Evolutionary conservation across 1,139 yeast species (phyloP).

Genomic region (Blastobotrys persicus): DNA sequence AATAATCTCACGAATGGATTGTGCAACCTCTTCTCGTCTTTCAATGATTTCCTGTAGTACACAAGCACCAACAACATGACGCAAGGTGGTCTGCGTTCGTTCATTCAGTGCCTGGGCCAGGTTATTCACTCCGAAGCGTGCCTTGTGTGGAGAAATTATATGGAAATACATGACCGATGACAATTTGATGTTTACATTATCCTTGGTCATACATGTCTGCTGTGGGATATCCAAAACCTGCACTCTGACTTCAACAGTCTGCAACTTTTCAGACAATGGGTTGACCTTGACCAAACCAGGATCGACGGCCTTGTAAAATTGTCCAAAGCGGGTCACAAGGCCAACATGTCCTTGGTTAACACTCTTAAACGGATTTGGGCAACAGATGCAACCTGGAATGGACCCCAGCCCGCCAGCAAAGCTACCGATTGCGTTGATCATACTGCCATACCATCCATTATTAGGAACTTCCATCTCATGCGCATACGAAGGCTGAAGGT

Average conservation of each 20-base stretch:
- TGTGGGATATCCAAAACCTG: slow-evolving; percentile 66
- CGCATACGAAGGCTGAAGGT: slow-evolving; percentile 40
- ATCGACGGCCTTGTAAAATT: slow-evolving; percentile 62
- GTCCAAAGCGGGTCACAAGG: slow-evolving; percentile 65
- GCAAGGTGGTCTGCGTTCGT: slow-evolving; percentile 70
- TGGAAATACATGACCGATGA: slow-evolving; percentile 70
- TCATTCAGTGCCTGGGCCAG: slow-evolving; percentile 62
- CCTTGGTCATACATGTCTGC: slow-evolving; percentile 67
- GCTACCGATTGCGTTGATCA: slow-evolving; percentile 48
- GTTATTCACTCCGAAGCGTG: slow-evolving; percentile 56
- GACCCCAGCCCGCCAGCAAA: slow-evolving; percentile 55
- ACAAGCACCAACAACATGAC: slow-evolving; percentile 71
- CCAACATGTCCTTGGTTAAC: slow-evolving; percentile 74
- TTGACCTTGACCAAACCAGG: slow-evolving; percentile 69
- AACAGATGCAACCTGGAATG: slow-evolving; percentile 58
- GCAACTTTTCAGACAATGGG: slow-evolving; percentile 59
- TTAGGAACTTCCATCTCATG: slow-evolving; percentile 38
- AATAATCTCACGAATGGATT: slow-evolving; percentile 59
- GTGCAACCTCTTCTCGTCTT: slow-evolving; percentile 71
- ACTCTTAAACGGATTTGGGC: slow-evolving; percentile 57
- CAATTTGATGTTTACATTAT: slow-evolving; percentile 60
- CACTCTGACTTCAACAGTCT: slow-evolving; percentile 54
- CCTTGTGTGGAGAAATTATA: slow-evolving; percentile 67
- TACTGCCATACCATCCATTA: slow-evolving; percentile 41
- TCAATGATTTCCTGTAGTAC: slow-evolving; percentile 71